Evolutionary conservation across 352 stramenopile genomes (phyloP).

Genomic region (Pythium chondricola): DNA sequence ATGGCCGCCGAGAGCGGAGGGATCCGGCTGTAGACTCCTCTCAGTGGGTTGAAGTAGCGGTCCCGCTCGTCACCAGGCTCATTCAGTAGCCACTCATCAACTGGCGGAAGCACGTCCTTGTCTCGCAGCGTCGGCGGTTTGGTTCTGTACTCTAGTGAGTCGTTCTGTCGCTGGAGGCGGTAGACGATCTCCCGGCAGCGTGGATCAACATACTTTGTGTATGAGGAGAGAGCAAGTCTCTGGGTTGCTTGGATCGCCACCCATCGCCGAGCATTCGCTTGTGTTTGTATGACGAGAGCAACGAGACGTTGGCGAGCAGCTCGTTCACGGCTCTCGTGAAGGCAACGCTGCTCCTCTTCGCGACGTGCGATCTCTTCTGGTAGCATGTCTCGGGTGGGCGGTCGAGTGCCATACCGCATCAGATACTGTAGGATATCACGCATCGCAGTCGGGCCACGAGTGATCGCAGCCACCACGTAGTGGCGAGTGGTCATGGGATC

Average conservation of each 20-base stretch:
- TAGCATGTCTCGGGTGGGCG: slow-evolving; percentile 34
- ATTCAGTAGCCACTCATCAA: slow-evolving; percentile 33
- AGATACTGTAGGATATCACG: slow-evolving; percentile 36
- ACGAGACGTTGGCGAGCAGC: not conserved
- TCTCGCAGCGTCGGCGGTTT: slow-evolving; percentile 49
- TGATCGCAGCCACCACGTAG: not conserved
- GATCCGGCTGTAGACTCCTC: slow-evolving; percentile 33
- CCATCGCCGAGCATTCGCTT: slow-evolving; percentile 25
- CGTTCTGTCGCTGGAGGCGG: slow-evolving; percentile 7
- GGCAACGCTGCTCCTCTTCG: not conserved
- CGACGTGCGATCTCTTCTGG: slow-evolving; percentile 26
- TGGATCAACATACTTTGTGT: slow-evolving; percentile 40
- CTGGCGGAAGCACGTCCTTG: slow-evolving; percentile 32
- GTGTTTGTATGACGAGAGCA: slow-evolving; percentile 23
- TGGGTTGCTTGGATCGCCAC: slow-evolving; percentile 28
- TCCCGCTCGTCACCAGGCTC: not conserved
- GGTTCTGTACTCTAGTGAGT: slow-evolving; percentile 6
- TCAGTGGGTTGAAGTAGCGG: slow-evolving; percentile 38
- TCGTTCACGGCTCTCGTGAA: not conserved
- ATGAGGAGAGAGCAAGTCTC: slow-evolving; percentile 35
- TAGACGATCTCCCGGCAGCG: slow-evolving; percentile 29
- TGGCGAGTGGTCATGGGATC: slow-evolving; percentile 1
- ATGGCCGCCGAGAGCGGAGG: slow-evolving; percentile 27
- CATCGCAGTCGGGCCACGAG: slow-evolving; percentile 8
- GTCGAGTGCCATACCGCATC: slow-evolving; percentile 17